Conservation (phyloP, 2,329 filamentous ascomycete genomes). For the Lachnum nothofagi region DNA sequence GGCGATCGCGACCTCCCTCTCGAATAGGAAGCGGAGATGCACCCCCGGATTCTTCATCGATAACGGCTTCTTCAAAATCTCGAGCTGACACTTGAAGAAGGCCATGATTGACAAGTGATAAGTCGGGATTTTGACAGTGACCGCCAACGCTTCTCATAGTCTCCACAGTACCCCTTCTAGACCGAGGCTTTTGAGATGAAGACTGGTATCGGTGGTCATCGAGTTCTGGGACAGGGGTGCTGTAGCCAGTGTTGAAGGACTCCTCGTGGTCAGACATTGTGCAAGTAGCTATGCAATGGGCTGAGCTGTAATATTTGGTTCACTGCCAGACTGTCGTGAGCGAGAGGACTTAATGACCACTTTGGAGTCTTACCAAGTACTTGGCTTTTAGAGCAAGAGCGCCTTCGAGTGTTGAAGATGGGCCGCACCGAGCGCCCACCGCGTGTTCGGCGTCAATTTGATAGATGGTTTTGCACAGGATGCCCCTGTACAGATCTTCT, state of each 20-base stretch:
- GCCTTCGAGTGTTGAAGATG: slow-evolving; percentile 33
- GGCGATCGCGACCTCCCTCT: slow-evolving; percentile 37
- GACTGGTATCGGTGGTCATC: slow-evolving; percentile 79
- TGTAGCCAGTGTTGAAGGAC: slow-evolving; percentile 58
- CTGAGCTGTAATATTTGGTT: too few relatives aligned
- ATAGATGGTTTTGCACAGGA: slow-evolving; percentile 36
- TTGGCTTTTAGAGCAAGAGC: slow-evolving; percentile 1
- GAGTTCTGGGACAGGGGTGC: slow-evolving; percentile 71
- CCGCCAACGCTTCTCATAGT: slow-evolving; percentile 55
- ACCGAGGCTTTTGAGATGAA: slow-evolving; percentile 53
- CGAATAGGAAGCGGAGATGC: slow-evolving; percentile 32
- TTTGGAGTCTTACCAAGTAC: not conserved
- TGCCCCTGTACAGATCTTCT: slow-evolving; percentile 30
- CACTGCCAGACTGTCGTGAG: too few relatives aligned
- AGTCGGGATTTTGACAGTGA: slow-evolving; percentile 31
- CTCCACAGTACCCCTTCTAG: slow-evolving; percentile 68
- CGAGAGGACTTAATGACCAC: not conserved
- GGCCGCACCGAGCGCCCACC: slow-evolving; percentile 52
- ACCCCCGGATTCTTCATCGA: slow-evolving; percentile 64
- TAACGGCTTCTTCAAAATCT: slow-evolving; percentile 81
- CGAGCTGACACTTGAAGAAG: slow-evolving; percentile 50
- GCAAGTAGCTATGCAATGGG: too few relatives aligned
- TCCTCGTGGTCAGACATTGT: slow-evolving; percentile 66
- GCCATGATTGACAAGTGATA: slow-evolving; percentile 38
- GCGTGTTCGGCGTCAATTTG: slow-evolving; percentile 46